Base-by-base conservation (phyloP, 2,329 filamentous ascomycete species). In the Tolypocladium album region DNA sequence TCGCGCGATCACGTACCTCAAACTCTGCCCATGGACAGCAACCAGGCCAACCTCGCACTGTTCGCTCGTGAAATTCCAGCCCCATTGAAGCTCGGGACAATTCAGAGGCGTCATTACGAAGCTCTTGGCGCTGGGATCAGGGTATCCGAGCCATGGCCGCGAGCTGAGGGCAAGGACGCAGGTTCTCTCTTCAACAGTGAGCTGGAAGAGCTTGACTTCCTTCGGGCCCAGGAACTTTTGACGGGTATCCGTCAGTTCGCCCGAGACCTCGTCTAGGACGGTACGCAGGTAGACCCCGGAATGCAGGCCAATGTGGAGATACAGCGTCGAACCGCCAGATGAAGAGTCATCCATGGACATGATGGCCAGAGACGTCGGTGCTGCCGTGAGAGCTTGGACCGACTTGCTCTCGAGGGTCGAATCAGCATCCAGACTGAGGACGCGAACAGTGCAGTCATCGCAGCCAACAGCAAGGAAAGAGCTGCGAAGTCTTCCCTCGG, bases 281-380 rank as follows among this genome's bases (percentile, higher is more conserved):
- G 94, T 97, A 53, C 95, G 86, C 31, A 99, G 84, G 71, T 99
- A 99, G 13, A 99, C 92, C 60, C 95, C 94, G 38, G 92, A 97
- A 70, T 94, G 88, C 1, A 99, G 82, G 59, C 94, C 95, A 62
- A 99, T 97, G 68, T 99, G 94, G 6, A 99, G 83, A 70, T 96
- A 97, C 5, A 96, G 81, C 0, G 93, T 96, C 13, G 87, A 89
- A 22, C 92, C 91, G 31, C 92, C 92, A 1, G 89, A 91, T 2
- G 90, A 90, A 1, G 93, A 95, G 72, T 99, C 94, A 17, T 90
- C 85, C 93, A 99, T 99, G 9, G 91, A 82, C 81, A 97, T 96
- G 66, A 99, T 96, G 43, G 88, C 88, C 52, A 99, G 78, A 0
- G 91, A 87, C 15, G 91, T 95, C 9, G 94, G 94, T 0, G 92